These are phyloP conservation scores for Pelargonium fulgidum DNA, from an alignment of 441 rosid genomes.

Conservation along the genomic window DNA sequence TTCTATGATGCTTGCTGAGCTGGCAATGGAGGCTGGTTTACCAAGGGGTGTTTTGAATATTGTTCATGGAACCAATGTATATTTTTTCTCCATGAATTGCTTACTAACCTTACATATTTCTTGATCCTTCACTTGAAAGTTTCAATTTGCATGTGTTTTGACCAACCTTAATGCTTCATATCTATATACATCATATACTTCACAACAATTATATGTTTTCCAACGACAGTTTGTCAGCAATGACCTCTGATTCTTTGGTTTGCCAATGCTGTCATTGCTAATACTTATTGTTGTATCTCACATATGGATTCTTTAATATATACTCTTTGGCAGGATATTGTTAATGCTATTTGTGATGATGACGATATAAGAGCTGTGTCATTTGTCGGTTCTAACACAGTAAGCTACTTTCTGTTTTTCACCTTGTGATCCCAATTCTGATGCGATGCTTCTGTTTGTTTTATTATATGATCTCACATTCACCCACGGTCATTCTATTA, in stretches of 20 bases:
- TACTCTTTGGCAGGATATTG: conserved; percentile 54
- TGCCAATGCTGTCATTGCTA: conserved; percentile 3
- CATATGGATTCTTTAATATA: background rate
- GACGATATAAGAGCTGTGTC: conserved; percentile 72
- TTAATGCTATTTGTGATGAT: conserved; percentile 84
- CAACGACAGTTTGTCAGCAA: background rate
- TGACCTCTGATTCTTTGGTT: conserved; percentile 2
- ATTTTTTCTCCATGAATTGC: conserved; percentile 6
- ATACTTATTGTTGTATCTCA: background rate
- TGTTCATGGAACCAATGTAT: conserved; percentile 80
- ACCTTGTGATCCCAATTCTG: background rate
- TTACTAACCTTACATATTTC: background rate
- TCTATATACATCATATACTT: background rate
- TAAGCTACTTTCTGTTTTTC: conserved; percentile 34
- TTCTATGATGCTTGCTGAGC: conserved; percentile 78
- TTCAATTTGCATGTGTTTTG: background rate
- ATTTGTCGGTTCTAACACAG: conserved; percentile 81
- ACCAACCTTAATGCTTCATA: background rate
- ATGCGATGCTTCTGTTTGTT: background rate
- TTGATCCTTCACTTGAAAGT: background rate
- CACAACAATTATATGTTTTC: background rate
- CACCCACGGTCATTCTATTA: background rate
- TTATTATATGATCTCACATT: background rate
- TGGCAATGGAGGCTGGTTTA: conserved; percentile 91
- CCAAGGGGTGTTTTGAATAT: conserved; percentile 82